Evolutionary conservation across 2,329 filamentous ascomycete genomes (phyloP), one percentile per base, ranked within the genome.

Genomic region (Colletotrichum destructivum): DNA sequence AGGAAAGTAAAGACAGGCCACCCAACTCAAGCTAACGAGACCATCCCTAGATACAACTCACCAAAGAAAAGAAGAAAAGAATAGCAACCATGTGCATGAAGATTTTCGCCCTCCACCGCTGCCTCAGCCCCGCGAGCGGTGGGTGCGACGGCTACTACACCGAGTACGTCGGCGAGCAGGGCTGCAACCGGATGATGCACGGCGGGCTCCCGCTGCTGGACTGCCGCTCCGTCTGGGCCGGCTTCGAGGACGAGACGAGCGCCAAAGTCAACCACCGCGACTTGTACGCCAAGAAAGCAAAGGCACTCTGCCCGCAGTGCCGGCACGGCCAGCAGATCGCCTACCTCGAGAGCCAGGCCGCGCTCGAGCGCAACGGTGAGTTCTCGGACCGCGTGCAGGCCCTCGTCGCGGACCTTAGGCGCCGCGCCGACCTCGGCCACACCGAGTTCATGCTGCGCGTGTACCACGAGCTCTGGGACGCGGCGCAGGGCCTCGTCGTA

Each of bases 131-230:
- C 4, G 38, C 46, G 18, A 21, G 49, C 13, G 69, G 69, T 40
- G 69, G 69, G 8, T 71, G 69, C 69, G 65, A 59, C 59, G n/a
- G 47, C 12, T 71, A 69, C 54, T 71, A n/a, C 35, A 59, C 69
- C 65, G 69, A 69, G 5, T 23, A 59, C 52, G 16, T 69, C 54
- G 51, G 16, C n/a, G 38, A 52, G 7, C 35, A 55, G 15, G 55
- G 46, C 11, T 71, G 69, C 59, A 54, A 47, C 69, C 18, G 31
- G 18, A 46, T 21, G 51, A 7, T 47, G 15, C 59, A 57, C 59
- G 38, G 38, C 13, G 65, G 69, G 16, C 59, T 71, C 52, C 65
- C 65, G 4, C 49, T 46, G 13, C 18, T 23, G 13, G 23, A 54
- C 2, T 71, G 69, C 54, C 51, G 44, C n/a, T 18, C 15, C 54